Percentiles rank a stretch among this genome's conserved stretches.
Evolutionary conservation across 2,329 filamentous ascomycete genomes (phyloP).

Genomic region (Botryotinia globosa): DNA sequence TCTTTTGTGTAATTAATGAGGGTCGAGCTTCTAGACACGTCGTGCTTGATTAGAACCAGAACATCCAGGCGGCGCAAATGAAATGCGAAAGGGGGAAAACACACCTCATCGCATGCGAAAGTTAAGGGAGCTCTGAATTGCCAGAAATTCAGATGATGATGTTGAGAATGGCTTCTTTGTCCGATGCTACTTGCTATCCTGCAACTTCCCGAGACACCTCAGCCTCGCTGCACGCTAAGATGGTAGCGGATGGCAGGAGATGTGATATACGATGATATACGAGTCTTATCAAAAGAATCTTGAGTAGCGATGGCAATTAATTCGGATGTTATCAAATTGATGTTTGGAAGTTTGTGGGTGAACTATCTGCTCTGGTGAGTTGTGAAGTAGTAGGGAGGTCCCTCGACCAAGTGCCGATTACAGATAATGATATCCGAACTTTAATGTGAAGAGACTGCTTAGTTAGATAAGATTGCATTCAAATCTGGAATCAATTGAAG

Average conservation of each 20-base stretch:
- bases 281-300: constrained; percentile 6
- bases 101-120: constrained; percentile 18
- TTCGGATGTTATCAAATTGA: neutral
- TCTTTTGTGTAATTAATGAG: constrained; percentile 4
- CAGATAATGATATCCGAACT: constrained; percentile 3
- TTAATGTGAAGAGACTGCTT: neutral
- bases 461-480: neutral
- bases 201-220: constrained; percentile 35
- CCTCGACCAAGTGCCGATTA: neutral
- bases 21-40: constrained; percentile 1
- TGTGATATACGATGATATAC: neutral
- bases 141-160: constrained; percentile 1
- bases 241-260: neutral
- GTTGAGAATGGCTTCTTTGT: constrained; percentile 20
- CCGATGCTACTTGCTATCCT: constrained; percentile 22
- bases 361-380: neutral
- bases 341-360: neutral
- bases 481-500: neutral
- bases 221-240: constrained; percentile 30
- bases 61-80: neutral
- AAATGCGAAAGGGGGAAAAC: constrained; percentile 12
- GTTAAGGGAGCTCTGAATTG: constrained; percentile 2
- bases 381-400: neutral
- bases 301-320: neutral
- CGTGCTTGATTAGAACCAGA: neutral